phyloP scores from a whole-genome alignment of 805 yeast genomes.

The Ogataea methanolica region DNA sequence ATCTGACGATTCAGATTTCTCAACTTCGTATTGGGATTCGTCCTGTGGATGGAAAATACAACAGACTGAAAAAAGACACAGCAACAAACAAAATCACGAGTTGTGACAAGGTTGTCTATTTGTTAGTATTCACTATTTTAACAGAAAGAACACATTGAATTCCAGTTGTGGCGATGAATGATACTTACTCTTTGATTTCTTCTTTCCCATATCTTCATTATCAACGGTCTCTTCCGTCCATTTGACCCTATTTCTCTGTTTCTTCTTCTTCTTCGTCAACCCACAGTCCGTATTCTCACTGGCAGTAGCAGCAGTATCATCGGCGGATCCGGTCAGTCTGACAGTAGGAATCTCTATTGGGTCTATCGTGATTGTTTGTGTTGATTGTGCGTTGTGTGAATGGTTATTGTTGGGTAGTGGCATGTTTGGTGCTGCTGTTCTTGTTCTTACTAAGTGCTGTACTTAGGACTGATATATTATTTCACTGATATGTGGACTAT shows the following conservation, averaged over 20 bases:
- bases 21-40: slow-evolving; percentile 36
- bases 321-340: slow-evolving; percentile 12
- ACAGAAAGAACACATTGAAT: too few species aligned
- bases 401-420: neutral
- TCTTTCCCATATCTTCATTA: slow-evolving; percentile 83
- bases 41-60: slow-evolving; percentile 81
- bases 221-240: slow-evolving; percentile 89
- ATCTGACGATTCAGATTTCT: slow-evolving; percentile 10
- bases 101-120: slow-evolving; percentile 6
- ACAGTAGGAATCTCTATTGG: slow-evolving; percentile 16
- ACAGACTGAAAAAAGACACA: slow-evolving; percentile 42
- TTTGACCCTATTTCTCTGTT: slow-evolving; percentile 49
- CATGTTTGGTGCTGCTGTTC: neutral
- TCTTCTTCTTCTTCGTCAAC: slow-evolving; percentile 9
- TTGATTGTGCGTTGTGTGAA: neutral
- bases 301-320: slow-evolving; percentile 3
- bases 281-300: neutral
- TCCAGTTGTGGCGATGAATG: too few species aligned
- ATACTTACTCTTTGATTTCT: slow-evolving; percentile 68
- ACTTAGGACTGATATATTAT: too few species aligned
- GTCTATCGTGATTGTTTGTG: slow-evolving; percentile 16
- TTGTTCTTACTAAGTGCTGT: neutral
- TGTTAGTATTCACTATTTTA: neutral
- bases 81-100: too few species aligned
- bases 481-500: too few species aligned